Conservation (phyloP, 179 eudicot species). For the Dionaea muscipula region DNA sequence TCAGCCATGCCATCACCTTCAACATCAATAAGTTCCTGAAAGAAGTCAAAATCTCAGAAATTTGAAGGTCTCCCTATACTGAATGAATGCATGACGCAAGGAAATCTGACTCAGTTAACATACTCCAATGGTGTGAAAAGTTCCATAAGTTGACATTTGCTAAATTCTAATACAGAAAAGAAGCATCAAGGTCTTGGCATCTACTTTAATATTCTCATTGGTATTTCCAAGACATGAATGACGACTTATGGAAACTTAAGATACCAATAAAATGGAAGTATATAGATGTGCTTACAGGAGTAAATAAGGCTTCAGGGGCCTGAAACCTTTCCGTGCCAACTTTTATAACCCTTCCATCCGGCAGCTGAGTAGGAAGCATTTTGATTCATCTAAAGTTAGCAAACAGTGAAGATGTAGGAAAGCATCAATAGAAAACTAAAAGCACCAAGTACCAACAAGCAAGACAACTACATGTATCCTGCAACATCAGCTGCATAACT, state of each 20-base stretch:
- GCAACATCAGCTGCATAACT: not conserved
- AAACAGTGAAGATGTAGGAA: not conserved
- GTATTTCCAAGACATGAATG: no score
- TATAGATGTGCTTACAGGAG: conserved; percentile 54
- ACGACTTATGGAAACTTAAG: not conserved
- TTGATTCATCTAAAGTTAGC: conserved; percentile 3
- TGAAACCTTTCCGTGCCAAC: conserved; percentile 96
- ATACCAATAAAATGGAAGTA: conserved; percentile 1
- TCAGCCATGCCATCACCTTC: conserved; percentile 99
- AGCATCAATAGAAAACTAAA: not conserved
- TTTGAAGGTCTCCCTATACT: no score
- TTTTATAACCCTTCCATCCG: conserved; percentile 94
- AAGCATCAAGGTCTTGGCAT: not conserved
- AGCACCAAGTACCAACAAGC: not conserved
- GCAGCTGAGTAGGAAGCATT: conserved; percentile 37
- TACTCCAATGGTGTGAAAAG: no score
- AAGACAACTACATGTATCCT: not conserved
- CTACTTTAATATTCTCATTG: not conserved
- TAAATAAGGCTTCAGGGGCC: conserved; percentile 97
- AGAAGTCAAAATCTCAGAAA: conserved; percentile 10
- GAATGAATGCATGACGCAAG: no score
- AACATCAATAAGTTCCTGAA: conserved; percentile 93
- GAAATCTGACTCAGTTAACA: no score
- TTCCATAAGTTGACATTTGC: not conserved
- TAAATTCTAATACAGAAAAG: not conserved